Base-by-base conservation (phyloP, 441 rosid genomes). In the Adansonia gregorii region DNA sequence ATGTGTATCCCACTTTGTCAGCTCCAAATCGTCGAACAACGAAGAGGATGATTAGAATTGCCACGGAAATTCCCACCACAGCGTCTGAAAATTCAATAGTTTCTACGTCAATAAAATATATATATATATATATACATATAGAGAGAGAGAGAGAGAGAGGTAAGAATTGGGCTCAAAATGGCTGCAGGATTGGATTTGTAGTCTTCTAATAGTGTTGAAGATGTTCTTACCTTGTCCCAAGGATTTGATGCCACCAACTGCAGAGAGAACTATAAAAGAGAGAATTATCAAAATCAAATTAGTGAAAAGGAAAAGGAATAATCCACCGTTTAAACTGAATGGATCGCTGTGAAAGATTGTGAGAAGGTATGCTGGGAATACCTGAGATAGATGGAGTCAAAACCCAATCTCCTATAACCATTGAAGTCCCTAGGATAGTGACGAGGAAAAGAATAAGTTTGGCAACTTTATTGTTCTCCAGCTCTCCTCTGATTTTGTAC, bases 381-480 rank as follows among this genome's bases (percentile, higher is more conserved):
- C 97, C 92, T 79, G 97, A 93, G 73, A 94, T 94, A 46, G 83
- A 82, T n/a, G 97, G 97, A 64, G 97, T 91, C 48, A 94, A 92
- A 69, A 94, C 77, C 0, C 97, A 97, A 75, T 94, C 98, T 7
- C 98, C 97, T 1, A 94, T 89, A 55, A 93, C 92, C 95, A 94
- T 91, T 51, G 97, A 88, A 73, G 97, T 90, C 3, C 92, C 98
- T 8, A 91, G 87, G 56, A 94, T 88, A 46, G 97, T 88, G 61
- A 90, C 63, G 0, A 89, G 79, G 83, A 94, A 94, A 48, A 94
- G 89, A 6, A 83, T 0, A 43, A 86, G 59, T 78, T 88, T 79
- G 15, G 85, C 74, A 1, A 3, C 39, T 76, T 59, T 80, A 64
- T 81, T 88, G 5, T 56, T 81, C 82, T 92, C 95, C 0, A 93